Evolutionary conservation across 768 basidiomycete genomes (phyloP), one percentile per base, ranked within the genome.

Genomic region (Cantharellus anzutake): DNA sequence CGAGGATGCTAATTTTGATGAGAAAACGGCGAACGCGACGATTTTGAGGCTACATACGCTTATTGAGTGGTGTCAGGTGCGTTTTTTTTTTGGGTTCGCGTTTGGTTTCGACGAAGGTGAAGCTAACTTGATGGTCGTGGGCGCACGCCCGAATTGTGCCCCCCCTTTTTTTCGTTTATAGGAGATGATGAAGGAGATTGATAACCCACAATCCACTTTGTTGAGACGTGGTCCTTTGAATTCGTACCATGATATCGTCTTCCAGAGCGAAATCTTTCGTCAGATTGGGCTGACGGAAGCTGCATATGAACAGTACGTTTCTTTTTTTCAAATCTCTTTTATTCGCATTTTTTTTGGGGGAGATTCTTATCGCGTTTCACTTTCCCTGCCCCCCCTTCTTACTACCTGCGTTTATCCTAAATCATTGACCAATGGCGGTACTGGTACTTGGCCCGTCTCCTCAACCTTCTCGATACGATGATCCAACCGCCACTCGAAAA

Each of bases 1-100:
- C 65, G 93, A 96, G 71, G 96, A 99, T 71, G 94, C 94, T 51
- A 99, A 99, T 75, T 99, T 98, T 66, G 96, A 99, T 68, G 94
- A 98, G 76, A 87, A 91, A 74, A 87, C 85, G 3, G 96, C 96
- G 16, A 99, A 98, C 68, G 92, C 96, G 5, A 91, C 89, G 63
- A 98, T 99, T 68, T 71, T 98, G 68, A 79, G 96, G 57, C 74
- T 99, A 63, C 85, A 93, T 69, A 98, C 94, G 0, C 73, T 96
- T 66, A 74, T 92, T 64, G 78, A 76, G 3, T 99, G 94, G 93
- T 92, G 89, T 65, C 85, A 94, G 72, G 90, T 90, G 61, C 38
- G 70, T 63, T 29, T 41, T 44, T 4, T 2, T 37, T 38, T 55
- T 11, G 11, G 52, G 44, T 11, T 55, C 52, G 14, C 34, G 34